A percentile compares a stretch with the other conserved stretches of the same genome.
Evolutionary conservation across 2,329 filamentous ascomycete genomes (phyloP).

Genomic region (Colletotrichum destructivum): DNA sequence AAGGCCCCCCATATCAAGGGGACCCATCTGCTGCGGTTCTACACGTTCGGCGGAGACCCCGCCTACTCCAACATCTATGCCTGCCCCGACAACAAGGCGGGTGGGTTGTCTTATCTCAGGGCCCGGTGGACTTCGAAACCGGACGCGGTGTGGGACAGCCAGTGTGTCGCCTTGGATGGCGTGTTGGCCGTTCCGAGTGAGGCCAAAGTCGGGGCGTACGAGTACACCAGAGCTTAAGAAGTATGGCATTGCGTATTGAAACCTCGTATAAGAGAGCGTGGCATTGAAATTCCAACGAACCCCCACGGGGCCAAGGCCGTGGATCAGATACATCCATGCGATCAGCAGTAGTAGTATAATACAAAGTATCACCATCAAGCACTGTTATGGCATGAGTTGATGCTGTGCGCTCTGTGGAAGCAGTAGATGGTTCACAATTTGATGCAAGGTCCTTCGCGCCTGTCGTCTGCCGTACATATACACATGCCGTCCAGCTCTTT

Average conservation of each 20-base stretch:
- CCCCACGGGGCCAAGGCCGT: accelerated
- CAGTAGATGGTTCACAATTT: slow-evolving; percentile 8
- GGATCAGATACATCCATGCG: no score
- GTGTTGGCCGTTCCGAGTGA: slow-evolving; percentile 49
- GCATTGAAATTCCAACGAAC: neutral
- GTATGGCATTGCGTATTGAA: neutral
- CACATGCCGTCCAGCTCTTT: slow-evolving; percentile 8
- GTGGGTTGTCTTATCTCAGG: neutral
- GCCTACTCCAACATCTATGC: slow-evolving; percentile 32
- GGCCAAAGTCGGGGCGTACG: slow-evolving; percentile 54
- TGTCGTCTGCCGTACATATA: neutral
- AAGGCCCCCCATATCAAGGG: slow-evolving; percentile 37
- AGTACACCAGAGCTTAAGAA: slow-evolving; percentile 52
- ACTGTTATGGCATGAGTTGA: neutral
- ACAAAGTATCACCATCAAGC: neutral
- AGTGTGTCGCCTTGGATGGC: slow-evolving; percentile 53
- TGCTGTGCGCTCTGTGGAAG: no score
- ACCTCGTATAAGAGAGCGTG: neutral
- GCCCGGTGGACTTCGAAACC: slow-evolving; percentile 11
- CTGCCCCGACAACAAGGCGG: neutral
- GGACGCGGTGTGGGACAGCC: slow-evolving; percentile 1
- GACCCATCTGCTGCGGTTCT: neutral
- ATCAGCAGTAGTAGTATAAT: neutral
- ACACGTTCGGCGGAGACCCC: slow-evolving; percentile 40
- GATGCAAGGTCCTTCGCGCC: neutral